Evolutionary conservation across 306 rosid species (phyloP), one percentile per base, ranked within the genome.

Genomic region (Lithocarpus polystachyus): DNA sequence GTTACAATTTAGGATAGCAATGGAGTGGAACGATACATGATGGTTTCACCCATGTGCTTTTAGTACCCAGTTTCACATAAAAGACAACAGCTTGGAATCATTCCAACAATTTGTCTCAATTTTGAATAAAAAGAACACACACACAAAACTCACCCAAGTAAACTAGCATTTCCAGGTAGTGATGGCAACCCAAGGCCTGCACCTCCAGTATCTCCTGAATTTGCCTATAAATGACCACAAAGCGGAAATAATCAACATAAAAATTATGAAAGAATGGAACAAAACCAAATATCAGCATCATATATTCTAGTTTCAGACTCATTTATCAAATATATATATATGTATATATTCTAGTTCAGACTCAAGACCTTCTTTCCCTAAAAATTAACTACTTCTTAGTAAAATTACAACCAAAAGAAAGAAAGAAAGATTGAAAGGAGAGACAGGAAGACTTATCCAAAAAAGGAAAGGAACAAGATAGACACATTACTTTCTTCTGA

Each of bases 81-180:
- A 67, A 67, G 24, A 35, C 26, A 67, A 12, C 26, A 19, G 18
- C 72, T 19, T 5, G 23, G 52, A 35, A 33, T 67, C 24, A 33
- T 19, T 59, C 12, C 24, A 67, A 33, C 26, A 33, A 67, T 18
- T 35, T 10, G 22, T 22, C 72, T 67, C 48, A 35, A 18, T 67
- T 67, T 35, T 33, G 20, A 19, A 35, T 31, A 8, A 22, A n/a
- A 33, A 20, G 23, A 59, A 29, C 29, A 37, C 13, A n/a, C 14
- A 40, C 7, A 37, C 45, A 79, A 12, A 28, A 89, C 97, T 85
- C 74, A 95, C 99, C 98, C 99, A 71, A 95, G 94, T 83, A 95
- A 89, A 83, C 99, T 69, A 48, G 96, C 96, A 91, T 90, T 93
- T 88, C 90, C 98, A 20, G 94, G 92, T 73, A 83, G 68, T 71